phyloP scores from a whole-genome alignment of 2,329 filamentous ascomycete species.

The Colletotrichum sp. region DNA sequence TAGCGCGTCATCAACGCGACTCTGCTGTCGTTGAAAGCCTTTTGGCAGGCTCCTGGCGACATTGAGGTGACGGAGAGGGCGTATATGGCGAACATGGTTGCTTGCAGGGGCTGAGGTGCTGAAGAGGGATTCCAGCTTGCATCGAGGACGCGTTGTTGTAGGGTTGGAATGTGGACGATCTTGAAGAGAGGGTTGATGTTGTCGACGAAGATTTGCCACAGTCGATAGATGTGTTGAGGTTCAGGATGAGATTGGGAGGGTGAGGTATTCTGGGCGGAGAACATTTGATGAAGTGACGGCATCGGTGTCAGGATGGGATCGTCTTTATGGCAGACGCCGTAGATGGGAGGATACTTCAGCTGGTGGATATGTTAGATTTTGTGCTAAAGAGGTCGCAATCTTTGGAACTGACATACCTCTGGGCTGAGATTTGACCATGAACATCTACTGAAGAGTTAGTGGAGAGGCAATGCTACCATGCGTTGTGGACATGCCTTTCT shows the following conservation, averaged over 20 bases:
- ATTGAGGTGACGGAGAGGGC: conserved; percentile 27
- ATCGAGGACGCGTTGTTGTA: conserved; percentile 33
- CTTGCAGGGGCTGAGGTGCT: conserved; percentile 22
- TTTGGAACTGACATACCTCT: background rate
- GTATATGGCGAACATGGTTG: conserved; percentile 33
- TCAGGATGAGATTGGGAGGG: conserved; percentile 29
- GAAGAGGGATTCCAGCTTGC: conserved; percentile 28
- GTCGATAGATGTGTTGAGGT: conserved; percentile 29
- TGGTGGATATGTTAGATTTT: background rate
- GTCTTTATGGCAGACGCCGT: conserved; percentile 24
- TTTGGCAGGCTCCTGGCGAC: conserved; percentile 20
- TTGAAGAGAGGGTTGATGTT: conserved; percentile 35
- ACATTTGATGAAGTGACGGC: conserved; percentile 7
- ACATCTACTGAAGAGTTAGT: background rate
- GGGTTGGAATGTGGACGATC: conserved; percentile 34
- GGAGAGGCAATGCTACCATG: background rate
- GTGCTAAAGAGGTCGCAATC: background rate
- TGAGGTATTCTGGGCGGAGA: background rate
- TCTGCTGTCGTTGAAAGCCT: conserved; percentile 20
- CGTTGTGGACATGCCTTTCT: background rate
- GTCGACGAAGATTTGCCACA: conserved; percentile 38
- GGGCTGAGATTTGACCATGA: background rate
- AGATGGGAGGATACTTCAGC: conserved; percentile 20
- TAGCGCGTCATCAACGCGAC: conserved; percentile 24
- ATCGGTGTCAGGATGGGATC: conserved; percentile 21